Percentiles rank a stretch among this genome's conserved stretches.
Evolutionary conservation across 2,329 filamentous ascomycete species (phyloP).

Genomic region (Aspergillus luchuensis): DNA sequence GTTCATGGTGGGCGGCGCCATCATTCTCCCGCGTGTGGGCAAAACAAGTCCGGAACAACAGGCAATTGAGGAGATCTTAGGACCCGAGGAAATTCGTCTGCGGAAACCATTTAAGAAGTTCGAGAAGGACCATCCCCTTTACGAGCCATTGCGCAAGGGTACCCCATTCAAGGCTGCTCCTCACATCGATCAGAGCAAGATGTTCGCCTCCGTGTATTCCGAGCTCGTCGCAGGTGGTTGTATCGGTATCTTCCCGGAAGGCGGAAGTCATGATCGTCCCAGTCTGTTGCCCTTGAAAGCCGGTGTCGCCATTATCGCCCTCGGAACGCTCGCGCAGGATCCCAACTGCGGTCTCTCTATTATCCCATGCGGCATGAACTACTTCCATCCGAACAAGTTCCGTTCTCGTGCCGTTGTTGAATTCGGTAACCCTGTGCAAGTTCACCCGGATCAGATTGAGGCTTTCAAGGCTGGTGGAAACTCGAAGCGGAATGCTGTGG

Average conservation of each 20-base stretch:
- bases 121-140: constrained; percentile 70
- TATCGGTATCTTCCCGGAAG: constrained; percentile 95
- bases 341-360: constrained; percentile 90
- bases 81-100: constrained; percentile 77
- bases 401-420: constrained; percentile 93
- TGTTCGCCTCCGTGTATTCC: constrained; percentile 90
- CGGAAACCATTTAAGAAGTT: constrained; percentile 77
- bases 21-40: constrained; percentile 84
- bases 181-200: constrained; percentile 89
- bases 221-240: constrained; percentile 80
- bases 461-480: constrained; percentile 79
- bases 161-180: constrained; percentile 83
- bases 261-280: constrained; percentile 91
- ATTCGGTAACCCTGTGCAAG: constrained; percentile 86
- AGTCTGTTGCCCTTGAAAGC: constrained; percentile 92
- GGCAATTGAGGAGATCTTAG: constrained; percentile 75
- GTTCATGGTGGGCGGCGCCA: constrained; percentile 76
- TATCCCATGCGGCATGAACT: constrained; percentile 98
- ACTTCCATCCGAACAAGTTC: constrained; percentile 99
- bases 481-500: constrained; percentile 76
- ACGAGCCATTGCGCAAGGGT: constrained; percentile 79
- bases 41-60: constrained; percentile 72
- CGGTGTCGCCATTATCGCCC: constrained; percentile 95
- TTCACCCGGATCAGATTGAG: constrained; percentile 78
- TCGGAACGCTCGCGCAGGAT: constrained; percentile 82